Percentiles rank a stretch among this genome's conserved stretches.
Conservation (phyloP, 140 eudicot species). For the Flaveria floridana region DNA sequence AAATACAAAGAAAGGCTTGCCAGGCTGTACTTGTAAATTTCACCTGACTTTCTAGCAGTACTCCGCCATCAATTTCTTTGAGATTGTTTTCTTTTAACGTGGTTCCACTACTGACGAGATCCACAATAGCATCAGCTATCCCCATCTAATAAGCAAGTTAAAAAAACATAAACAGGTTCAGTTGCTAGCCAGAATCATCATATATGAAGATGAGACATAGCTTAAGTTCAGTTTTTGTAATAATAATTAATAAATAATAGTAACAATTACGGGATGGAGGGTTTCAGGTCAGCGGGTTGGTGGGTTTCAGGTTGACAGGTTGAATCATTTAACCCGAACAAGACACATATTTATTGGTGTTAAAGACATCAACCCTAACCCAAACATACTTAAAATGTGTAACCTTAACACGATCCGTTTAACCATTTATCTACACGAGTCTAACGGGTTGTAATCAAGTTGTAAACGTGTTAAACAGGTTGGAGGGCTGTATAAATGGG, state of each 20-base stretch:
- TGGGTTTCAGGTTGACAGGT: too few species aligned
- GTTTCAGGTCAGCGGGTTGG: too few species aligned
- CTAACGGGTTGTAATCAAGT: background rate
- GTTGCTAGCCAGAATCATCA: slow-evolving; percentile 20
- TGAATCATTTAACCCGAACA: too few species aligned
- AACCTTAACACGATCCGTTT: background rate
- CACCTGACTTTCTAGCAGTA: slow-evolving; percentile 80
- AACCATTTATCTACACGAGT: background rate
- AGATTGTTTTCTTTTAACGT: slow-evolving; percentile 85
- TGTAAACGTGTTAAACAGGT: background rate
- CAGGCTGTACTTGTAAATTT: slow-evolving; percentile 1
- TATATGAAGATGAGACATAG: background rate
- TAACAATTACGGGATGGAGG: too few species aligned
- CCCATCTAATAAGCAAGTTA: slow-evolving; percentile 63
- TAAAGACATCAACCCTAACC: background rate
- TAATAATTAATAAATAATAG: too few species aligned
- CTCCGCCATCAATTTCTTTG: slow-evolving; percentile 91
- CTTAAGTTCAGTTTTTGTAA: background rate
- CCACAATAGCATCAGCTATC: slow-evolving; percentile 94
- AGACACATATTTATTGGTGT: too few species aligned
- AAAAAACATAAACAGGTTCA: slow-evolving; percentile 1
- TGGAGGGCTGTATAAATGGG: background rate
- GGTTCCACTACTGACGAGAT: slow-evolving; percentile 94
- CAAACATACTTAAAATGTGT: background rate
- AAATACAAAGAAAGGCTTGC: background rate